These are phyloP conservation scores for Anacardium occidentale DNA, from an alignment of 345 rosid species.

Conservation along the genomic window DNA sequence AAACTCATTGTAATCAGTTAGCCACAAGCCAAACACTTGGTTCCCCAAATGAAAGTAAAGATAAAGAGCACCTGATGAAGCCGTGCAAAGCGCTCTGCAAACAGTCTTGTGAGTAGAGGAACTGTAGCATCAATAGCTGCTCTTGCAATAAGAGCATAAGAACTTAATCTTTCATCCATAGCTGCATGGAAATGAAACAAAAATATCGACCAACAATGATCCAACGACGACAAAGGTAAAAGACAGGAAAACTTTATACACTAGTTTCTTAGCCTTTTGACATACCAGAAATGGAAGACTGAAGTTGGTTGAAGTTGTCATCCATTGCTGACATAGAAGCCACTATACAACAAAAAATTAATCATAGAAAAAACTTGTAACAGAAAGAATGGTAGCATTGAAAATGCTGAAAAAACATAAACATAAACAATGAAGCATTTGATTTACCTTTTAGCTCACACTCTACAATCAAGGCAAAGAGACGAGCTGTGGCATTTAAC, in stretches of 20 bases:
- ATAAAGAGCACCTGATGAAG: slow-evolving; percentile 77
- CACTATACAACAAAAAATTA: slow-evolving; percentile 33
- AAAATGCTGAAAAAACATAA: slow-evolving; percentile 14
- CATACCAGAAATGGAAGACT: slow-evolving; percentile 88
- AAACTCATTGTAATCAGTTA: background rate
- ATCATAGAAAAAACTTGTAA: background rate
- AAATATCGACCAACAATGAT: slow-evolving; percentile 12
- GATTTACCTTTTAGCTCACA: slow-evolving; percentile 76
- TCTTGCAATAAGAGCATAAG: slow-evolving; percentile 97
- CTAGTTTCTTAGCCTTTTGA: slow-evolving; percentile 14
- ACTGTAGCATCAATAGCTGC: slow-evolving; percentile 78
- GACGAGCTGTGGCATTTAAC: slow-evolving; percentile 68
- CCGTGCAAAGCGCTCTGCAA: slow-evolving; percentile 64
- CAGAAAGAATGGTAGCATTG: slow-evolving; percentile 23
- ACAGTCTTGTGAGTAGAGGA: slow-evolving; percentile 65
- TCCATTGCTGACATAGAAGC: slow-evolving; percentile 68
- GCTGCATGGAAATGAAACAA: slow-evolving; percentile 53
- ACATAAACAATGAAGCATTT: slow-evolving; percentile 14
- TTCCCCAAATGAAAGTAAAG: slow-evolving; percentile 7
- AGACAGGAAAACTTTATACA: slow-evolving; percentile 1
- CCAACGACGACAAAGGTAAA: background rate
- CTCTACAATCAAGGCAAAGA: slow-evolving; percentile 76
- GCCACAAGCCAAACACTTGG: slow-evolving; percentile 19
- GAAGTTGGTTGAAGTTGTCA: slow-evolving; percentile 63
- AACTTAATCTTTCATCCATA: slow-evolving; percentile 93